Evolutionary conservation across 2,329 filamentous ascomycete genomes (phyloP).

Genomic region (Dactylellina haptotyla): DNA sequence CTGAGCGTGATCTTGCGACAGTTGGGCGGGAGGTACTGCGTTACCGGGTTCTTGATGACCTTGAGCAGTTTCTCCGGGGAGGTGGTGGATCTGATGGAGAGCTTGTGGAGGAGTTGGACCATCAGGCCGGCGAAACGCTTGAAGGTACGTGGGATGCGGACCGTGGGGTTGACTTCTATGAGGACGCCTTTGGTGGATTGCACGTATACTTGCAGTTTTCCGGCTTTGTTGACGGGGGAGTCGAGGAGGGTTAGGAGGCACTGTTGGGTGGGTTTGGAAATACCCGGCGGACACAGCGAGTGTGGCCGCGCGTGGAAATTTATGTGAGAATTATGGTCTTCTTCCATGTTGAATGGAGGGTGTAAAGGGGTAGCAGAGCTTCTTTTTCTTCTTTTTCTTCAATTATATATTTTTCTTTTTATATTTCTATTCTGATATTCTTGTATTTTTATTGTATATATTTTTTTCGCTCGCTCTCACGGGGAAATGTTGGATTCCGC

Average conservation of each 20-base stretch:
- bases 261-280: slow-evolving; percentile 65
- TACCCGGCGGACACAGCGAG: too few species aligned
- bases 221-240: slow-evolving; percentile 98
- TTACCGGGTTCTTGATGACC: slow-evolving; percentile 98
- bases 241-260: slow-evolving; percentile 96
- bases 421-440: too few species aligned
- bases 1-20: slow-evolving; percentile 97
- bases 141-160: slow-evolving; percentile 96
- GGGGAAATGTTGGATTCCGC: slow-evolving; percentile 53
- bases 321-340: slow-evolving; percentile 42
- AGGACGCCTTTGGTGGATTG: slow-evolving; percentile 96
- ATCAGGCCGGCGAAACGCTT: slow-evolving; percentile 98
- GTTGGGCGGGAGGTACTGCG: slow-evolving; percentile 93
- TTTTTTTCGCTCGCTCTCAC: too few species aligned
- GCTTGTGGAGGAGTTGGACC: slow-evolving; percentile 94
- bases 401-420: too few species aligned
- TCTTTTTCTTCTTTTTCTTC: too few species aligned
- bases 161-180: slow-evolving; percentile 97
- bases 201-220: slow-evolving; percentile 97
- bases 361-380: too few species aligned
- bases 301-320: neutral
- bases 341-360: slow-evolving; percentile 54
- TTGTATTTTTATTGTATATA: too few species aligned
- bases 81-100: slow-evolving; percentile 94
- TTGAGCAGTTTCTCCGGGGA: slow-evolving; percentile 97